These are phyloP conservation scores for Ustilaginoidea virens DNA, from an alignment of 2,329 filamentous ascomycete genomes.

Conservation along the genomic window DNA sequence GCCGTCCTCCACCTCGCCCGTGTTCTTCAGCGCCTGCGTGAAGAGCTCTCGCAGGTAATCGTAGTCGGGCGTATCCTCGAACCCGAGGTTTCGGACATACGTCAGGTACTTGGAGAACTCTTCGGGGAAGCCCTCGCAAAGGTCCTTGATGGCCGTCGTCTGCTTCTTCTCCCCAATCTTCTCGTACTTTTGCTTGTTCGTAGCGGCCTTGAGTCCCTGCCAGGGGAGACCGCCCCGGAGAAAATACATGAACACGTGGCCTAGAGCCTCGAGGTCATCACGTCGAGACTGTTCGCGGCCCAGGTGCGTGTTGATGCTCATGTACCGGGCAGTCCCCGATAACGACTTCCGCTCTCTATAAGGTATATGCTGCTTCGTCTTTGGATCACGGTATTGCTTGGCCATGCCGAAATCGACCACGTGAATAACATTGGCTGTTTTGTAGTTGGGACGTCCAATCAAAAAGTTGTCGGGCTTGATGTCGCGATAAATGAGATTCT, in stretches of 20 bases:
- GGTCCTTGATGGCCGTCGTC: slow-evolving; percentile 89
- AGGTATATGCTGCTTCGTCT: slow-evolving; percentile 97
- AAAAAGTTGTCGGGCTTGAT: slow-evolving; percentile 99
- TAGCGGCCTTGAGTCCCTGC: slow-evolving; percentile 59
- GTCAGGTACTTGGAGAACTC: slow-evolving; percentile 97
- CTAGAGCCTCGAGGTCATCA: slow-evolving; percentile 84
- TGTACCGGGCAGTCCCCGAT: slow-evolving; percentile 92
- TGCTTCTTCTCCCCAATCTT: slow-evolving; percentile 99
- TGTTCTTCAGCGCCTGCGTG: slow-evolving; percentile 87
- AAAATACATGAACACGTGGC: slow-evolving; percentile 64
- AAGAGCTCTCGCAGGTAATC: slow-evolving; percentile 94
- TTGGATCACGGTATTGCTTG: slow-evolving; percentile 96
- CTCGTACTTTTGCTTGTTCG: slow-evolving; percentile 95
- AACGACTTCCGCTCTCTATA: slow-evolving; percentile 94
- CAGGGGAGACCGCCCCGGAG: slow-evolving; percentile 55
- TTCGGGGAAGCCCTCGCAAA: slow-evolving; percentile 90
- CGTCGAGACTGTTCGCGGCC: slow-evolving; percentile 90
- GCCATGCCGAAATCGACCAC: slow-evolving; percentile 99
- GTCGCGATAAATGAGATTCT: slow-evolving; percentile 98
- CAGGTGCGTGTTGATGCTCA: slow-evolving; percentile 99
- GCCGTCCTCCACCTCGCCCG: slow-evolving; percentile 88
- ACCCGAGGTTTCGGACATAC: slow-evolving; percentile 93
- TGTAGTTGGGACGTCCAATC: slow-evolving; percentile 89
- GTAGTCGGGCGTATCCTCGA: slow-evolving; percentile 97
- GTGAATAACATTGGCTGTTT: slow-evolving; percentile 94